Base-by-base conservation (phyloP, 306 rosid genomes). In the Citrullus colocynthis region DNA sequence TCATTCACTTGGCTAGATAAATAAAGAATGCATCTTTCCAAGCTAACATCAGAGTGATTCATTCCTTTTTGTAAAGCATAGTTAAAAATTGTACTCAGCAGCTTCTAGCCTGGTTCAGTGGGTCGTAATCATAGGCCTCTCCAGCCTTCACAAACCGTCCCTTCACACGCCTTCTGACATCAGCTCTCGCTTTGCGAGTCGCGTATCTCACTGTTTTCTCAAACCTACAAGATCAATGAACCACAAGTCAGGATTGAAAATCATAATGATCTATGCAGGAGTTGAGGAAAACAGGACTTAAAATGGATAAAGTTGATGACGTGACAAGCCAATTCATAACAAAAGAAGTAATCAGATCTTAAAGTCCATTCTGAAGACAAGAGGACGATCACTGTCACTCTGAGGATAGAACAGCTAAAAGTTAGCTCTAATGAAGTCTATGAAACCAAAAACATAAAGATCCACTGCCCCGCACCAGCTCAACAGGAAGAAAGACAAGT, bases 111-210 rank as follows among this genome's bases (percentile, higher is more conserved):
- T 82, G 82, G 88, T 42, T 90, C 91, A 95, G 77, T 5, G 97
- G 97, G 79, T 95, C 98, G 55, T 90, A 95, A 82, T 95, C 96
- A 77, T 87, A 95, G 36, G 78, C 87, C 55, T 95, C 97, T 30
- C 98, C 98, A 13, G 96, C 97, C 88, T 95, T 95, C 62, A 95
- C 90, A 81, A 95, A 95, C 36, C 98, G 95, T 76, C 98, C 98
- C 86, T 95, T 95, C 89, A 87, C 98, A 16, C 97, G 94, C 86
- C 72, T 92, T 85, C 98, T 86, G 59, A 89, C 88, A 83, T 92
- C 98, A 2, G 98, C 98, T 81, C 98, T 87, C 3, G 93, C 97
- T 85, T 95, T 95, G 63, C 97, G 98, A 71, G 98, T 90, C 77
- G 93, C 97, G 56, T 95, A 95, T 73, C 98, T 86, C 81, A 95